Base-by-base conservation (phyloP, 371 early-diverging fungal genomes). In the Syncephalastrum contaminatum region DNA sequence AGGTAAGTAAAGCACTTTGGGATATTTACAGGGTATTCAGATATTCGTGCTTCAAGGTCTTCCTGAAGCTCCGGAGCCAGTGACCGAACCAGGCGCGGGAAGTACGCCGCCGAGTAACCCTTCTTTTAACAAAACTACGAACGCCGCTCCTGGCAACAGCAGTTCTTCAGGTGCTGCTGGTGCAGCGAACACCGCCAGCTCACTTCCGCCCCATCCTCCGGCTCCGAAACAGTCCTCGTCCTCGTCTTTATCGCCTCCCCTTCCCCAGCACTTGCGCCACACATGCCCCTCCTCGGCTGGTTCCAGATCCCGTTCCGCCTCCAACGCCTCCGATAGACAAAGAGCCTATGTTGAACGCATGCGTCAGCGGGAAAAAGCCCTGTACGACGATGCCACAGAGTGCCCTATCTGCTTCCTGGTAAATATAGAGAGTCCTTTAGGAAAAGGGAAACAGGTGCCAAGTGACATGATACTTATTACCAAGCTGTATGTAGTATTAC, bases 401-500 rank as follows among this genome's bases (percentile, higher is more conserved):
- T 95, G 96, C 60, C 96, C 96, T 13, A 95, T 96, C 55, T 95
- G 58, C 90, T 64, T 64, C 46, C 49, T 64, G 22, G 59, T 59
- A 51, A 41, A 55, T 27, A 14, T 24, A 25, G 6, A 8, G 36
- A 12, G 10, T 5, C n/a, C n/a, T n/a, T n/a, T 5, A 3, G 25
- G 22, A 24, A 48, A 30, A 30, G 12, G 7, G 36, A 30, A 30
- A 30, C 7, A 4, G 7, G 30, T 1, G 30, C 3, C 7, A 5
- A 30, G 12, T 2, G 36, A 1, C 12, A 6, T 5, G 36, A 30
- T 8, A 30, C 36, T 30, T 30, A 48, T 30, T 8, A 48, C 22
- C 20, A 24, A 12, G 48, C 36, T 20, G 27, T n/a, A 43, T 22
- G 18, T 62, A 89, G 90, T 93, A 88, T 69, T 96, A 96, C 67